These are phyloP conservation scores for Paralagenidium karlingii DNA, from an alignment of 352 stramenopile species.

Conservation along the genomic window DNA sequence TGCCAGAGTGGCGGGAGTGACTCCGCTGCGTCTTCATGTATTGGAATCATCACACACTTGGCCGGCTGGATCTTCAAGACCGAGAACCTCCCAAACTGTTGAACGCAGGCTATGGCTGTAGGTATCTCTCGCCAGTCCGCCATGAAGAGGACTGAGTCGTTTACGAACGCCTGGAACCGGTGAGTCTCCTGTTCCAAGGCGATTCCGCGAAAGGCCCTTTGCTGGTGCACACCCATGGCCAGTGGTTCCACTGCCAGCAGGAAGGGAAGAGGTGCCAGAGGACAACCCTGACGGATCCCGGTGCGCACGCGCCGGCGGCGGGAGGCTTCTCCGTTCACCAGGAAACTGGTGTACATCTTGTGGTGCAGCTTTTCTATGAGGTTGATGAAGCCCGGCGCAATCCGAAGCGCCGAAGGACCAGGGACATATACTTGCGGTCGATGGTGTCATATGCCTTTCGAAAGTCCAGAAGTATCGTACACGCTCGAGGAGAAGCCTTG, in stretches of 20 bases:
- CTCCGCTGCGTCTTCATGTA: no score
- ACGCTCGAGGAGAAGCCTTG: constrained; percentile 1
- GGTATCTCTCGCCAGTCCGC: not conserved
- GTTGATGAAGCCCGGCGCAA: not conserved
- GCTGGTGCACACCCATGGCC: constrained; percentile 2
- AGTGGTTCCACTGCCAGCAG: constrained; percentile 10
- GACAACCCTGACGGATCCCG: constrained; percentile 13
- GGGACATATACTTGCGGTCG: constrained; percentile 4
- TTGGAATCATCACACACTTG: constrained; percentile 6
- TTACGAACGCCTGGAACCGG: constrained; percentile 10
- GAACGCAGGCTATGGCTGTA: not conserved
- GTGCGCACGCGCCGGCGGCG: not conserved
- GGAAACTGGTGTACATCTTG: constrained; percentile 1
- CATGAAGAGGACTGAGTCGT: constrained; percentile 10
- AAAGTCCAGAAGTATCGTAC: constrained; percentile 9
- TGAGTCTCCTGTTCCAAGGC: not conserved
- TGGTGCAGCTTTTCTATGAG: constrained; percentile 2
- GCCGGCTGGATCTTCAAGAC: constrained; percentile 7
- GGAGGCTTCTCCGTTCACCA: constrained; percentile 7
- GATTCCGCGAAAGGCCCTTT: not conserved
- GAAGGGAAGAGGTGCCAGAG: constrained; percentile 13
- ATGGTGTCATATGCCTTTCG: constrained; percentile 9
- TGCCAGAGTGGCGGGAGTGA: no score
- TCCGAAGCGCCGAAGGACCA: constrained; percentile 11
- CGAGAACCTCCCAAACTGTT: constrained; percentile 2